Evolutionary conservation across 225 moss, liverwort and hornwort genomes (phyloP), one percentile per base, ranked within the genome.

Genomic region (Bryum argenteum): DNA sequence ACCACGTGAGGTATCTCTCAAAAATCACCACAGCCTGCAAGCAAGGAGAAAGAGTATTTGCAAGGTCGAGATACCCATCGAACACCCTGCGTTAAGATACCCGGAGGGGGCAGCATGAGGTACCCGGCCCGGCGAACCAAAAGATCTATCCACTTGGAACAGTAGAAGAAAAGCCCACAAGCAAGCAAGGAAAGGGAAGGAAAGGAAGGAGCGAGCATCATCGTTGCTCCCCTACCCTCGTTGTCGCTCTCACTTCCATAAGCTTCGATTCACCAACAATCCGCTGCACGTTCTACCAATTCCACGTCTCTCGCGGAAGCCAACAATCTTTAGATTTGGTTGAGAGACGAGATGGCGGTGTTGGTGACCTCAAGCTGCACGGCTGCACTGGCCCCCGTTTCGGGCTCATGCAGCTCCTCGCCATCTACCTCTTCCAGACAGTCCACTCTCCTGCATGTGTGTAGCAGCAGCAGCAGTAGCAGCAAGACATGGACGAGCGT

Each of bases 321-420:
- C 48, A 48, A 7, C 0, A 15, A 15, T 48, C 21, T 48, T 39
- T 1, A 6, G 20, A 45, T 19, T 48, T 28, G 11, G 19, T 53
- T 13, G 28, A 55, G 64, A 55, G 3, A 22, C n/a, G 58, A 52
- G 28, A 79, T 76, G 80, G 63, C 43, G 63, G 68, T 77, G 51
- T 43, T 67, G 63, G 52, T 58, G 37, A 63, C 76, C 44, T 77
- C 58, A 0, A 59, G 12, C n/a, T n/a, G n/a, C 28, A n/a, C 42
- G 8, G 33, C 67, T 6, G 21, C 9, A n/a, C 26, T 37, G 20
- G 8, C 38, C 33, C 13, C 57, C 16, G 2, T 11, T 1, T 48
- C 17, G 38, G 55, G 44, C 4, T 62, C 23, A 19, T 8, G 2
- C 2, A 71, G 48, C 63, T 57, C 56, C 5, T 75, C 38, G 38